Conservation (phyloP, 2,329 filamentous ascomycete genomes). For the Cadophora sp. region DNA sequence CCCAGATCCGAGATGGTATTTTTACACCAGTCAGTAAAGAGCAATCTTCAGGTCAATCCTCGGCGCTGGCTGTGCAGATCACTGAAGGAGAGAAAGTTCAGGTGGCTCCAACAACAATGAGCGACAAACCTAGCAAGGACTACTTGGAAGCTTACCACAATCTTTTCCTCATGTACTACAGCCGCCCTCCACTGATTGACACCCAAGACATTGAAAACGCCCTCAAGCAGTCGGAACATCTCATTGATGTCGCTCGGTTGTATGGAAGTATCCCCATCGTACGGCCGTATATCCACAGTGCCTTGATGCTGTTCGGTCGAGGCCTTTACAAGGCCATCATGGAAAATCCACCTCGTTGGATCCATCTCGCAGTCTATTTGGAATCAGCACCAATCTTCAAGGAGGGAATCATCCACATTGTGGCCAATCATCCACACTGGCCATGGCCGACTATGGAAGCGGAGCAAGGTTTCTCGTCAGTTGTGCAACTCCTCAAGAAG, state of each 20-base stretch:
- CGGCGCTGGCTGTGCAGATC: neutral
- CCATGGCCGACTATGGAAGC: slow-evolving; percentile 17
- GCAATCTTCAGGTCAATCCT: neutral
- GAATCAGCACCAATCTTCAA: slow-evolving; percentile 34
- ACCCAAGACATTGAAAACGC: slow-evolving; percentile 24
- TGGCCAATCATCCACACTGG: slow-evolving; percentile 34
- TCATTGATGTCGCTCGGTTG: slow-evolving; percentile 23
- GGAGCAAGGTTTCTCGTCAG: neutral
- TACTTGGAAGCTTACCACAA: slow-evolving; percentile 29
- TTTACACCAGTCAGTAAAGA: neutral
- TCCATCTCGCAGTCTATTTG: slow-evolving; percentile 29
- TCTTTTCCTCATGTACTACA: slow-evolving; percentile 32
- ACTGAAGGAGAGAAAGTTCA: neutral
- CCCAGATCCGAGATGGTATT: neutral
- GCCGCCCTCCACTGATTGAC: slow-evolving; percentile 24
- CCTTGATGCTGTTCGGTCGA: slow-evolving; percentile 27
- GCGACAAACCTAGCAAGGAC: slow-evolving; percentile 2
- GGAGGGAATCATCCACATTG: slow-evolving; percentile 38
- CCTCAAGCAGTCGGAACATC: slow-evolving; percentile 25
- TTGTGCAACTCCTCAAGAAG: slow-evolving; percentile 19
- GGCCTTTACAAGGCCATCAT: slow-evolving; percentile 31
- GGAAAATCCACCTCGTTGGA: slow-evolving; percentile 33
- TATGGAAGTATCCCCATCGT: slow-evolving; percentile 23
- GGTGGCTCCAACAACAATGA: too few species aligned
- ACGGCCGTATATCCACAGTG: slow-evolving; percentile 22